phyloP scores from a whole-genome alignment of 441 rosid genomes.

The Gossypium gossypioides region DNA sequence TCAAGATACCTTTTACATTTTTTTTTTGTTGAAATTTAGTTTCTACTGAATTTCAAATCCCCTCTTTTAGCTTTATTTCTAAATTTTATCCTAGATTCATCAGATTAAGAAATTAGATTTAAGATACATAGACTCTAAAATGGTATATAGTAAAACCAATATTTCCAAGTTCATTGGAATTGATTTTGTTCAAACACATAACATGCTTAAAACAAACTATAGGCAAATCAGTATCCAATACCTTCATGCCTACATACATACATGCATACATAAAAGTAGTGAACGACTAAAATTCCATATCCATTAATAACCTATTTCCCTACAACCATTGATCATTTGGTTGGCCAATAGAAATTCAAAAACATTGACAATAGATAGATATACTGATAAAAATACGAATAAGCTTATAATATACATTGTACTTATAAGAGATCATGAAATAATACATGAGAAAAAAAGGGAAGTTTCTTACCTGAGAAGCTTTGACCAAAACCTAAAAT shows the following conservation, averaged over 20 bases:
- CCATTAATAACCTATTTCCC: not conserved
- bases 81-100: no score
- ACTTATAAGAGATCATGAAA: not conserved
- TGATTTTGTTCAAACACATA: not conserved
- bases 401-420: no score
- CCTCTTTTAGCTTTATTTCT: no score
- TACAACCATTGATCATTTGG: not conserved
- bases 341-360: not conserved
- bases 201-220: not conserved
- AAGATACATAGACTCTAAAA: no score
- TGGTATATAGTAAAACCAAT: no score
- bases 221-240: not conserved
- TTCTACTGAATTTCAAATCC: no score
- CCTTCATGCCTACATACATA: not conserved
- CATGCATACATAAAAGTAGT: not conserved
- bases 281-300: not conserved
- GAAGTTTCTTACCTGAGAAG: conserved; percentile 10
- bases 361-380: not conserved
- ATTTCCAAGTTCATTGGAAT: no score
- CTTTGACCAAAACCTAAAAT: not conserved
- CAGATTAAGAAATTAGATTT: no score
- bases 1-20: no score
- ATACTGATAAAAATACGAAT: not conserved
- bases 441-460: not conserved
- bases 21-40: no score